Evolutionary conservation across 805 yeast species (phyloP).

Genomic region (Starmerella ratchasimensis): DNA sequence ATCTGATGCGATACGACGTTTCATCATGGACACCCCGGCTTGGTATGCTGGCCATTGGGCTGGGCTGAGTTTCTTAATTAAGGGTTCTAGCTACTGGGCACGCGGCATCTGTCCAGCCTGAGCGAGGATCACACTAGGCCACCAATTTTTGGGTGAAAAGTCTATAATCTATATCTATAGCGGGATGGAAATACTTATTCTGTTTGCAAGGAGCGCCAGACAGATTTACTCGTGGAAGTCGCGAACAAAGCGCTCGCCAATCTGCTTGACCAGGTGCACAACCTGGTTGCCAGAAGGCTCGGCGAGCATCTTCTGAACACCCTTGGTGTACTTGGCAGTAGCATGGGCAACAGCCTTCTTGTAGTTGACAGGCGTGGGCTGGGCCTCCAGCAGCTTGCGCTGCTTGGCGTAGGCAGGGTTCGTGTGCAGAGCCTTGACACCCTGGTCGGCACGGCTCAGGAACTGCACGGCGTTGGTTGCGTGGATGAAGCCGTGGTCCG

Average conservation of each 20-base stretch:
- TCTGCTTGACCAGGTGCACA: conserved; percentile 1
- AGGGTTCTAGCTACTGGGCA: too few relatives aligned
- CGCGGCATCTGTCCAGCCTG: too few relatives aligned
- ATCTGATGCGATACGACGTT: too few relatives aligned
- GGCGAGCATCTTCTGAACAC: conserved; percentile 7
- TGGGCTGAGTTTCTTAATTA: too few relatives aligned
- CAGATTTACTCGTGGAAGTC: conserved; percentile 1
- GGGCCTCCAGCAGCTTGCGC: conserved; percentile 6
- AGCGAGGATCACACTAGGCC: too few relatives aligned
- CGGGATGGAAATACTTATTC: too few relatives aligned
- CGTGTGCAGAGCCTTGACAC: conserved; percentile 9
- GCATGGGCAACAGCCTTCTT: conserved; percentile 4
- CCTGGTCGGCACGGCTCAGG: conserved; percentile 10
- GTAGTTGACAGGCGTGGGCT: conserved; percentile 12
- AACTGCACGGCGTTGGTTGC: conserved; percentile 7
- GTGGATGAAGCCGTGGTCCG: conserved; percentile 14
- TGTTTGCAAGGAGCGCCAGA: too few relatives aligned
- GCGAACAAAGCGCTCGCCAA: conserved; percentile 9
- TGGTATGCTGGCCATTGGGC: too few relatives aligned
- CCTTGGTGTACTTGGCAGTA: conserved; percentile 4
- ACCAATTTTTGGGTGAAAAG: too few relatives aligned
- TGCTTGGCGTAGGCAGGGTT: conserved; percentile 13
- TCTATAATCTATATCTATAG: too few relatives aligned
- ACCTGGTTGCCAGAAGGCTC: conserved; percentile 11
- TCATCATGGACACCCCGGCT: too few relatives aligned